phyloP scores from a whole-genome alignment of 352 stramenopile genomes.

The Peronosclerospora sorghi region DNA sequence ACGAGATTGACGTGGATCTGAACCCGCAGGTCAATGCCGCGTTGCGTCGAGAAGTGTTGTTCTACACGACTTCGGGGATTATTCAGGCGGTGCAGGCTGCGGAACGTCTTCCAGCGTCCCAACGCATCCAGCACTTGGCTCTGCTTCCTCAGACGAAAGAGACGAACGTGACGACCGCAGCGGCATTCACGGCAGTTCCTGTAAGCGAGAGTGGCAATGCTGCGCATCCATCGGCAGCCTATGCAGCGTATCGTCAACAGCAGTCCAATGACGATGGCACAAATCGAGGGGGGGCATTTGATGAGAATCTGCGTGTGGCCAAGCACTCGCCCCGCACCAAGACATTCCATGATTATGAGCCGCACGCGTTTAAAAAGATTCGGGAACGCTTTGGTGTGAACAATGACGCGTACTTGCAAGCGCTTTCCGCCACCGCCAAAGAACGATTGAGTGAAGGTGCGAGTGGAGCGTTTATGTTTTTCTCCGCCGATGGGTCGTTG shows the following conservation, averaged over 20 bases:
- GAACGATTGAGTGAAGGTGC: slow-evolving; percentile 83
- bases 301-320: slow-evolving; percentile 58
- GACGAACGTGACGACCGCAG: slow-evolving; percentile 11
- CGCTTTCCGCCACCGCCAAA: slow-evolving; percentile 76
- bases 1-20: slow-evolving; percentile 70
- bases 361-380: slow-evolving; percentile 83
- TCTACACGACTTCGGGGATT: slow-evolving; percentile 86
- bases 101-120: slow-evolving; percentile 54
- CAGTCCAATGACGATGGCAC: slow-evolving; percentile 31
- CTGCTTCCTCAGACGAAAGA: slow-evolving; percentile 67
- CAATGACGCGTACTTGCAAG: slow-evolving; percentile 75
- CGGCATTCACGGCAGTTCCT: slow-evolving; percentile 20
- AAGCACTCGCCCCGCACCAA: slow-evolving; percentile 72
- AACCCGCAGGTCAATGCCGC: slow-evolving; percentile 85
- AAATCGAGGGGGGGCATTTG: slow-evolving; percentile 33
- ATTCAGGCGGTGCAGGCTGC: slow-evolving; percentile 79
- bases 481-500: slow-evolving; percentile 74
- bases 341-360: slow-evolving; percentile 84
- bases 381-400: slow-evolving; percentile 77
- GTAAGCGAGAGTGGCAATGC: slow-evolving; percentile 17
- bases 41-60: slow-evolving; percentile 79
- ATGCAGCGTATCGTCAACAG: slow-evolving; percentile 45
- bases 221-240: slow-evolving; percentile 20
- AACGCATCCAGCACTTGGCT: slow-evolving; percentile 76
- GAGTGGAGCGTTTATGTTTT: slow-evolving; percentile 89